Evolutionary conservation across 116 monocot genomes (phyloP), one percentile per base, ranked within the genome.

Genomic region (Iris pallida): DNA sequence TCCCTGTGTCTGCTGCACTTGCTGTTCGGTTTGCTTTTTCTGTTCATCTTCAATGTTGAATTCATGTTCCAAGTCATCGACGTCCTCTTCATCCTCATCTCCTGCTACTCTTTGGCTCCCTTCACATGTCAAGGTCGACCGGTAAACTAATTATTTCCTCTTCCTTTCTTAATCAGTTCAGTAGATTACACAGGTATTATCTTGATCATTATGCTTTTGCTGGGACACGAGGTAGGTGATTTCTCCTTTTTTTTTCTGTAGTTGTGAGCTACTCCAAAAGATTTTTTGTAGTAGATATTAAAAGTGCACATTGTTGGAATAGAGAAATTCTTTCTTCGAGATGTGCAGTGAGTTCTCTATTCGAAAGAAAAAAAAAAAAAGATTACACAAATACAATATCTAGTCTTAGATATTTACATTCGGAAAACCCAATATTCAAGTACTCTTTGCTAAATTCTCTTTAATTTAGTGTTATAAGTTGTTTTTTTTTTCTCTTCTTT

Each of bases 21-120:
- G 75, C 59, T 53, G 79, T 67, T 70, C 73, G 55, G 74, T 56
- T 55, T 79, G 68, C 59, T 73, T 72, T 51, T 79, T 64, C 47
- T 75, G 71, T 19, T 82, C 80, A 17, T 80, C 66, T 48, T 77
- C 88, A 8, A 90, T 75, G 63, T 85, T 83, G 83, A 97, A 97
- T 57, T 97, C 97, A 53, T 97, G 85, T 45, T 97, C 92, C 15
- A 97, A 60, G 71, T 97, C 97, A 54, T 97, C 97, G 1, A 85
- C 65, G 17, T 83, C 97, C 66, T 97, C 97, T 61, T 97, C 97
- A 14, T 97, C 97, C 0, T 97, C 97, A 45, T 97, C 97, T 7
- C 92, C 97, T 57, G 78, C 85, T 42, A 97, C 97, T 71, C 97
- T 89, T 8, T 90, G 92, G 54, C 97, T 90, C 75, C 96, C 95